Evolutionary conservation across 108 stramenopile species (phyloP).

Genomic region (Mayamaea pseudoterrestris): DNA sequence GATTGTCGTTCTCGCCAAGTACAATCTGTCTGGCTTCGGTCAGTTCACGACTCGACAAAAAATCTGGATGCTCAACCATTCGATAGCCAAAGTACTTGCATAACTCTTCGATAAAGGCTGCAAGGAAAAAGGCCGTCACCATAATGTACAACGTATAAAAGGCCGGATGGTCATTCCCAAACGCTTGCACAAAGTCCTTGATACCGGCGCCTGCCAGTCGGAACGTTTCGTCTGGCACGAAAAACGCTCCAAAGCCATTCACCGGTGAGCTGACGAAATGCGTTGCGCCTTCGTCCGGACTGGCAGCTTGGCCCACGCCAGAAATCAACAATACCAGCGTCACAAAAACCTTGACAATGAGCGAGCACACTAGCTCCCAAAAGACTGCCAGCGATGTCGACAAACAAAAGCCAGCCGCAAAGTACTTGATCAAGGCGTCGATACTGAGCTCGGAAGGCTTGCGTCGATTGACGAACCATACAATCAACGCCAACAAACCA

Average conservation of each 20-base stretch:
- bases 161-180: constrained; percentile 42
- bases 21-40: constrained; percentile 25
- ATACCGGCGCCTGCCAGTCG: constrained; percentile 4
- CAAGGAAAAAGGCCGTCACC: constrained; percentile 41
- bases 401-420: constrained; percentile 58
- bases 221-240: constrained; percentile 2
- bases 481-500: not conserved
- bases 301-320: constrained; percentile 34
- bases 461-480: not conserved
- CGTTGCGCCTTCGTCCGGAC: constrained; percentile 20
- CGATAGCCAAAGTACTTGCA: constrained; percentile 75
- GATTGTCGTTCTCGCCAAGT: constrained; percentile 11
- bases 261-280: too few relatives aligned
- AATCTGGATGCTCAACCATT: constrained; percentile 81
- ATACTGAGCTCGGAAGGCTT: constrained; percentile 37
- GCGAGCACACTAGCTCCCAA: constrained; percentile 39
- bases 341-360: constrained; percentile 26
- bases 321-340: constrained; percentile 23
- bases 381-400: constrained; percentile 54
- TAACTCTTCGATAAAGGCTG: constrained; percentile 65
- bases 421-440: constrained; percentile 75
- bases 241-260: not conserved
- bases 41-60: constrained; percentile 37
- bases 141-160: constrained; percentile 44
- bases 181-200: constrained; percentile 21